A percentile compares a stretch with the other conserved stretches of the same genome.
phyloP scores from a whole-genome alignment of 2,329 filamentous ascomycete genomes.

The Dactylonectria macrodidyma region DNA sequence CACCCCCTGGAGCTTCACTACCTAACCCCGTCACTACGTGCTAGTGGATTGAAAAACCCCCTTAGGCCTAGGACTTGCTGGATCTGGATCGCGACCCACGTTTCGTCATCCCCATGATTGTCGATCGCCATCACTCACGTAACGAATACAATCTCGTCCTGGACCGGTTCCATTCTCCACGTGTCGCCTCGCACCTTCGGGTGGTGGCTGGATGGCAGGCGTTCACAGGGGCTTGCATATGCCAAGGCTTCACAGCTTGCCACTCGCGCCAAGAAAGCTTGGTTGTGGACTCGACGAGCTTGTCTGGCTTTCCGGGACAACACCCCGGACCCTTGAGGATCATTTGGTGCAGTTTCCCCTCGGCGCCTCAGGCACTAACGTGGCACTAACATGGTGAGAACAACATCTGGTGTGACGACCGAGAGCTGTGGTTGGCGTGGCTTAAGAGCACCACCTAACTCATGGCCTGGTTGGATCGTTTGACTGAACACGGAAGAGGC shows the following conservation, averaged over 20 bases:
- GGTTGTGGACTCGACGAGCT: constrained; percentile 44
- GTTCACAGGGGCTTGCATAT: constrained; percentile 39
- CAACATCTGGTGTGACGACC: neutral
- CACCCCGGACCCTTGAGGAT: constrained; percentile 17
- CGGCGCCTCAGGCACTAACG: constrained; percentile 8
- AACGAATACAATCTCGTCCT: neutral
- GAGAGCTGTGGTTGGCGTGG: neutral
- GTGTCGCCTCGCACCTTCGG: constrained; percentile 22
- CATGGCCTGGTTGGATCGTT: neutral
- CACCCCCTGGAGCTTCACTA: neutral
- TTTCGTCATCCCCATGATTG: neutral
- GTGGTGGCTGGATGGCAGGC: constrained; percentile 17
- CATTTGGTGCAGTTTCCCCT: constrained; percentile 5
- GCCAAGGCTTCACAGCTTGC: constrained; percentile 43
- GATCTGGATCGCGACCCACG: neutral
- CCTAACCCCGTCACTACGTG: neutral
- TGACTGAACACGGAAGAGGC: neutral
- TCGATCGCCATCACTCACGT: neutral
- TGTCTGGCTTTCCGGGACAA: constrained; percentile 40
- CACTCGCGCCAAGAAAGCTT: constrained; percentile 51
- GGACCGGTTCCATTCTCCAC: neutral
- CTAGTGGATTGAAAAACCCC: neutral
- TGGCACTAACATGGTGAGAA: neutral
- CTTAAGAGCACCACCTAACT: neutral
- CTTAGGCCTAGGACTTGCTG: neutral